A percentile compares a stretch with the other conserved stretches of the same genome.
phyloP scores from a whole-genome alignment of 306 rosid species.

The Carpinus fangiana region DNA sequence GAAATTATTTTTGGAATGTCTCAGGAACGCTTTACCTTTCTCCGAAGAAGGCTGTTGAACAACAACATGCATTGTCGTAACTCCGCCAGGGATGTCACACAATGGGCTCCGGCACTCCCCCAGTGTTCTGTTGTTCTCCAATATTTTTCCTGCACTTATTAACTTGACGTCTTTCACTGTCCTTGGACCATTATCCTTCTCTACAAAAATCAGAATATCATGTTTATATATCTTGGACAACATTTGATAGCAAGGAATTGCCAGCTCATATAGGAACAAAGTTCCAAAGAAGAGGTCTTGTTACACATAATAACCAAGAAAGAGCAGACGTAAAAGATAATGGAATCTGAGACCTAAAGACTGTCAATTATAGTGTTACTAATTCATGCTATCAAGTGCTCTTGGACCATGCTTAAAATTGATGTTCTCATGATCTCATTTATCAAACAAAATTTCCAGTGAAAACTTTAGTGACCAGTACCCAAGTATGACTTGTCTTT shows the following conservation, averaged over 20 bases:
- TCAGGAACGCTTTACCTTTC: constrained; percentile 55
- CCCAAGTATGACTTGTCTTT: not conserved
- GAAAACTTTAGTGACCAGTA: not conserved
- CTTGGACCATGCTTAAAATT: not conserved
- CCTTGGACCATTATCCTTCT: constrained; percentile 82
- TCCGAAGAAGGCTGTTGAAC: constrained; percentile 69
- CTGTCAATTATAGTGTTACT: not conserved
- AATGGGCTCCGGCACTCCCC: constrained; percentile 87
- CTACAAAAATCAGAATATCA: constrained; percentile 42
- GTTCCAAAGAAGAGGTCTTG: not conserved
- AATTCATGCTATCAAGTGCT: not conserved
- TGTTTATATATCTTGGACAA: not conserved
- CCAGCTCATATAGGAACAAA: not conserved
- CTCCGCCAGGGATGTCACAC: constrained; percentile 72
- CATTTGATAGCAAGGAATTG: not conserved
- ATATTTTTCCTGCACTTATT: constrained; percentile 77
- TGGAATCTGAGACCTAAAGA: constrained; percentile 3
- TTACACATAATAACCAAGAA: not conserved
- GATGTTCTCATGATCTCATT: not conserved
- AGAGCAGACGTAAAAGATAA: not conserved
- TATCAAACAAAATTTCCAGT: not conserved
- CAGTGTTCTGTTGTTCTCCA: constrained; percentile 85
- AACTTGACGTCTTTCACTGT: constrained; percentile 88
- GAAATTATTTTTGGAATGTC: not conserved
- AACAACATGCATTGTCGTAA: constrained; percentile 89